Evolutionary conservation across 2,329 filamentous ascomycete species (phyloP), one percentile per base, ranked within the genome.

Genomic region (Venturia pyrina): DNA sequence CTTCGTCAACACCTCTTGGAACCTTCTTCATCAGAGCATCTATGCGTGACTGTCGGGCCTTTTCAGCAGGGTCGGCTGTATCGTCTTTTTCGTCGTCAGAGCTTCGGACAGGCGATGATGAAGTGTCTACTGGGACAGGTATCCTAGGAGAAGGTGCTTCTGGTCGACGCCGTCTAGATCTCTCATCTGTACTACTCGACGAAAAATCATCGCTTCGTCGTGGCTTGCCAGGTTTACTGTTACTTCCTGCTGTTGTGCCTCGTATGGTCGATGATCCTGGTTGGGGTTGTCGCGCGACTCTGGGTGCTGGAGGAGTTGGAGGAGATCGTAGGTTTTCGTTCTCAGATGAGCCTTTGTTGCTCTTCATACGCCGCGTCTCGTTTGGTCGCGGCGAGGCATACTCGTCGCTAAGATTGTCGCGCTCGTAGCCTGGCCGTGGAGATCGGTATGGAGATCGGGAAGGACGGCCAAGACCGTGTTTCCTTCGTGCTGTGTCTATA

Each of bases 1-100:
- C 80, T 69, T 88, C 85, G 72, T 99, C 95, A 3, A 97, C 85
- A 0, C 92, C 92, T 64, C 87, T 83, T 0, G 93, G 93, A 0
- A 98, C 78, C 66, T 88, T 57, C 15, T 57, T 37, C 63, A 65
- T 65, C 37, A 65, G 17, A 19, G 44, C 34, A 15, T 40, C 11
- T 21, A 65, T 59, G 15, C 53, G 53, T n/a, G 53, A 59, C 19
- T 59, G 53, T 37, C 53, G 53, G 53, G 44, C 24, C 17, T 64
- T 50, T 64, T 64, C 62, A 15, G 60, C 21, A 62, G 40, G 44
- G n/a, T 64, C 62, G n/a, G 8, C 13, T 17, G 44, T 34, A 37
- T 48, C n/a, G 21, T 11, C 11, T n/a, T 50, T 24, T 32, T 46
- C 41, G 34, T 44, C 40, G n/a, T 48, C 62, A n/a, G 53, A 59